Evolutionary conservation across 169 alveolate genomes (phyloP), one percentile per base, ranked within the genome.

Genomic region (Eimeria sp.): DNA sequence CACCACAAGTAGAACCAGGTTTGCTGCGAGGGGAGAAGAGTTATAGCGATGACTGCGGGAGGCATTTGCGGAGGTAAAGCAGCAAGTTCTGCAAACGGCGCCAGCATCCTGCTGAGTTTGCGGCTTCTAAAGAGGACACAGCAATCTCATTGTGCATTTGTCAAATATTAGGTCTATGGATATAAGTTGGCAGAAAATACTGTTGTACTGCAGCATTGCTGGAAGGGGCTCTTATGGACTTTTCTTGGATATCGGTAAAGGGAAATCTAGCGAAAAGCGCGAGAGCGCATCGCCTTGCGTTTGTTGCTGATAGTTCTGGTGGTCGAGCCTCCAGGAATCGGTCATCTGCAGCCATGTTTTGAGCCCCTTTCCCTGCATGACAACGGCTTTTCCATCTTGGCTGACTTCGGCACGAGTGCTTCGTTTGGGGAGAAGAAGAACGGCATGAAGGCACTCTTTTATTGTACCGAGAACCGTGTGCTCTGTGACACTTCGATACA

Each of bases 361-460:
- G 22, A 30, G 9, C n/a, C 63, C 47, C 51, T 45, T 18, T 80
- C 47, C 47, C 4, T 80, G 72, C 89, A 25, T 13, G 27, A 7
- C 10, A 72, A 49, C 27, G 89, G 89, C 51, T 80, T 70, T 4
- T 80, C 51, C 49, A 13, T 80, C 34, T 80, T 80, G 70, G 89
- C 72, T 11, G 27, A 80, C 25, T 80, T 49, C 22, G 89, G 9
- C 51, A 25, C 30, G 25, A 47, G 27, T 16, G 43, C 47, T 80
- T 43, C 49, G 22, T 80, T 49, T 34, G 89, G 89, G 22, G 47
- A 80, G 0, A 7, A 11, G 10, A 14, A 49, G 11, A 6, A 18
- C 47, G 16, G 72, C 9, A 1, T 49, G 5, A 3, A 18, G 25
- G 27, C 43, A 4, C 11, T 4, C 0, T 51, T 16, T 16, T 47